Evolutionary conservation across 352 stramenopile species (phyloP).

Genomic region (Phytophthora hibernalis): DNA sequence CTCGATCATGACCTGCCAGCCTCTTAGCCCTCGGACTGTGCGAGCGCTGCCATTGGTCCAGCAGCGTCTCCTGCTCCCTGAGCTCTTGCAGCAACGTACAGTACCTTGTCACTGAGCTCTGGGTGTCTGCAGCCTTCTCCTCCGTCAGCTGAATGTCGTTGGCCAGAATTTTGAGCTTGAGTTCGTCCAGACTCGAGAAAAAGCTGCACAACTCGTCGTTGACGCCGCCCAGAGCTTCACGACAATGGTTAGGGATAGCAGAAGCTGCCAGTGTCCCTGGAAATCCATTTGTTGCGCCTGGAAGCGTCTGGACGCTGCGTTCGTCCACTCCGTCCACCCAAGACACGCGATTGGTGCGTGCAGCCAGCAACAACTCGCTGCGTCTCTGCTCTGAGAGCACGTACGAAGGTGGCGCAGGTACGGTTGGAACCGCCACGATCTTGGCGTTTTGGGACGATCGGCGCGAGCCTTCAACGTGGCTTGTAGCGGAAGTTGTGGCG

Average conservation of each 20-base stretch:
- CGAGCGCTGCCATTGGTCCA: constrained; percentile 55
- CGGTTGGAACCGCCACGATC: constrained; percentile 7
- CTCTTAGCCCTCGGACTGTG: constrained; percentile 41
- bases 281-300: neutral
- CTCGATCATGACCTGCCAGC: constrained; percentile 49
- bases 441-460: constrained; percentile 12
- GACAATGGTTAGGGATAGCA: constrained; percentile 36
- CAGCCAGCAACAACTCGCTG: constrained; percentile 75
- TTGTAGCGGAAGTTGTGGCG: constrained; percentile 11
- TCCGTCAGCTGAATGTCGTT: constrained; percentile 39
- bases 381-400: constrained; percentile 75
- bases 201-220: constrained; percentile 44
- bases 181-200: constrained; percentile 44
- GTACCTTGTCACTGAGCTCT: constrained; percentile 13
- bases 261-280: constrained; percentile 10
- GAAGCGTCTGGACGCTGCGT: constrained; percentile 3
- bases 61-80: constrained; percentile 36
- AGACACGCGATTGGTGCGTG: constrained; percentile 67
- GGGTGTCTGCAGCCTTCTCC: neutral
- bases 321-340: constrained; percentile 73
- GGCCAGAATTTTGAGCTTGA: constrained; percentile 53
- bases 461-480: neutral
- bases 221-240: constrained; percentile 56
- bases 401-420: constrained; percentile 44
- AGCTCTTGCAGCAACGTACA: constrained; percentile 62